These are phyloP conservation scores for Arthrobotrys entomopaga DNA, from an alignment of 2,329 filamentous ascomycete genomes.

Conservation along the genomic window DNA sequence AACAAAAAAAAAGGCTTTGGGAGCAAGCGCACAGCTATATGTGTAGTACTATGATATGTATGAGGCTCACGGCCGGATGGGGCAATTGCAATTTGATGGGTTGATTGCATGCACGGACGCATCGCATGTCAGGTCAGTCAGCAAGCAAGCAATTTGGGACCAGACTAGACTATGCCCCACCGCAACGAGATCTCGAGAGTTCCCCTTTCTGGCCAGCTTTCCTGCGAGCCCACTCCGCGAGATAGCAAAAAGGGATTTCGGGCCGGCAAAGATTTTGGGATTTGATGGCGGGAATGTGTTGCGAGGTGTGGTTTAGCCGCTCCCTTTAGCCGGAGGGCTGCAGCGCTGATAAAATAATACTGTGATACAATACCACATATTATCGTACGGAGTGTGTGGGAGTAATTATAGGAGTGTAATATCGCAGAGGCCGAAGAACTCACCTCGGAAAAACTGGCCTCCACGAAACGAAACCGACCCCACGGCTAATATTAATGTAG, in stretches of 20 bases:
- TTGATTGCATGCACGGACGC: conserved; percentile 38
- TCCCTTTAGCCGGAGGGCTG: conserved; percentile 44
- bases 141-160: conserved; percentile 39
- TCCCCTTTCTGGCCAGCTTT: conserved; percentile 1
- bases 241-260: conserved; percentile 38
- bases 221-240: background rate
- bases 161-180: conserved; percentile 23
- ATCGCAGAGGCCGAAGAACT: no score
- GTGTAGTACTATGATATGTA: no score
- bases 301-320: conserved; percentile 7
- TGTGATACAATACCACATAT: no score
- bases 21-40: conserved; percentile 5
- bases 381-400: no score
- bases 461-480: background rate
- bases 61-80: conserved; percentile 45
- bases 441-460: conserved; percentile 34
- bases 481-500: conserved; percentile 22
- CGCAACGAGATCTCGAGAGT: background rate
- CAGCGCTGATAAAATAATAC: no score
- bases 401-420: no score
- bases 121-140: conserved; percentile 4
- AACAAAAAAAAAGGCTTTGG: background rate
- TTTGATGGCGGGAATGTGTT: conserved; percentile 20
- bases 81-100: conserved; percentile 31
- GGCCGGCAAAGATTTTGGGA: conserved; percentile 26